Base-by-base conservation (phyloP, 2,329 filamentous ascomycete species). In the Stagonosporopsis rhizophila region DNA sequence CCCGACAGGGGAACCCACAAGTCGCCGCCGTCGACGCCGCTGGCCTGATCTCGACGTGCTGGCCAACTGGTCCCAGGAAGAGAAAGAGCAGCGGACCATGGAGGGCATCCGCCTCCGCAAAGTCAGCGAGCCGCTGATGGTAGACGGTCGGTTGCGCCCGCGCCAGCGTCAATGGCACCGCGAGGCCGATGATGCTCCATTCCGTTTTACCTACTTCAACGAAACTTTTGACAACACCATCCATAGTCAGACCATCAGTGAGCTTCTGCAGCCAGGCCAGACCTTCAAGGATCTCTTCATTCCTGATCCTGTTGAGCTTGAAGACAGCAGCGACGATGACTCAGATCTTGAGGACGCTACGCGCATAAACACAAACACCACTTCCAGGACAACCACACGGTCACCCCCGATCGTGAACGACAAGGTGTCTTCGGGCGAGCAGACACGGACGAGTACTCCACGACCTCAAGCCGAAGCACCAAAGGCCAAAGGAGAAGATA, bases 181-280 rank as follows among this genome's bases (percentile, higher is more conserved):
- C 35, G 87, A 91, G 49, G 91, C 95, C 61, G 93, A 96, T 58
- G 94, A 97, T 62, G 87, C 89, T 0, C 95, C 95, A 0, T 98
- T 96, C 74, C 86, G 95, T 23, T 99, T 97, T 75, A 98, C 95
- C 0, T 99, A 99, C 76, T 99, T 99, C 82, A 98, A 98, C 75
- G 95, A 98, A 73, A 92, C 96, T 61, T 92, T 98, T 52, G 89
- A 92, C 68, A 96, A 91, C 75, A 99, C 95, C 0, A 96, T 99
- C 59, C 95, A 99, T 76, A 95, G 92, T 58, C 91, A 96, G 75
- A 95, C 90, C 0, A 96, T 99, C 54, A 96, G 92, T 2, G 95
- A 97, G 73, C 83, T 99, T 19, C 85, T 96, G 8, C 92, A 96
- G 65, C 88, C 91, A 0, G 95, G 92, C 6, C 85, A 88, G 58